phyloP scores from a whole-genome alignment of 1,284 basidiomycete species.

The Melampsora occidentalis region DNA sequence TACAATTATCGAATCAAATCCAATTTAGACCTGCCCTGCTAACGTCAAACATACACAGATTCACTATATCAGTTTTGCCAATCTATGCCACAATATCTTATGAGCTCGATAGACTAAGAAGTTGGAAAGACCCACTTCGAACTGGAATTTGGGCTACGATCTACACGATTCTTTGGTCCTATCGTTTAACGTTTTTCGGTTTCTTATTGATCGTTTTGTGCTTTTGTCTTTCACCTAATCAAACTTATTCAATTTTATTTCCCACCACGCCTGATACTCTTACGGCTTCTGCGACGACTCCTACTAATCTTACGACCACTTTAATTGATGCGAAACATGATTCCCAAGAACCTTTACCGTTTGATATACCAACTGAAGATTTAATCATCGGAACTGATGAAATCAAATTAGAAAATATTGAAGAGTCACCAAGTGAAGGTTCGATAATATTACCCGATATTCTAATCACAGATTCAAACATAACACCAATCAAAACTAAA shows the following conservation, averaged over 20 bases:
- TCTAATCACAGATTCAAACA: no score
- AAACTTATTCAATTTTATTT: conserved; percentile 11
- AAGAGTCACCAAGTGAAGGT: no score
- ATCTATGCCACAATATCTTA: background rate
- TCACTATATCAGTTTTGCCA: background rate
- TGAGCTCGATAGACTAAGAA: conserved; percentile 18
- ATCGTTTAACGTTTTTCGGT: conserved; percentile 13
- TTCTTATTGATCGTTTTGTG: conserved; percentile 10
- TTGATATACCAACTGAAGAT: no score
- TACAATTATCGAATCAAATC: background rate
- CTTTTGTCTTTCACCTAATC: conserved; percentile 6
- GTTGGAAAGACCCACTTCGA: conserved; percentile 30
- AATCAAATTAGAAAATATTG: no score
- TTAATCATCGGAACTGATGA: no score
- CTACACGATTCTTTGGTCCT: conserved; percentile 25
- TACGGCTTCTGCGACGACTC: background rate
- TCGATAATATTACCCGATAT: no score
- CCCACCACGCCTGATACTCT: background rate
- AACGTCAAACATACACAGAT: background rate
- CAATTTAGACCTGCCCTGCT: background rate
- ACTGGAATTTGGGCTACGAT: conserved; percentile 26
- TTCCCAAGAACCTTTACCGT: no score
- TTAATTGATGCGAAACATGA: background rate
- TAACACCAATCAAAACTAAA: no score
- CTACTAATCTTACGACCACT: background rate